Conservation (phyloP, 129 eudicot species). For the carrot (Daucus carota) region DH1_v3.0 NC_030388.2:18975001-18975500, state of each 20-base stretch:
- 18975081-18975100: not conserved
- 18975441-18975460: too few relatives aligned
- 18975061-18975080: slow-evolving; percentile 33
- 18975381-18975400: not conserved
- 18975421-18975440: not conserved
- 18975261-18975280: slow-evolving; percentile 73
- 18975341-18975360: not conserved
- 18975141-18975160: slow-evolving; percentile 77
- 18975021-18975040: slow-evolving; percentile 45
- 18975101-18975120: slow-evolving; percentile 30
- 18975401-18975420: not conserved
- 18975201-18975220: slow-evolving; percentile 81
- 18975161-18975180: slow-evolving; percentile 82
- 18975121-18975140: slow-evolving; percentile 85
- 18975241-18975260: slow-evolving; percentile 85
- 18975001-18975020: slow-evolving; percentile 59
- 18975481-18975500: not conserved
- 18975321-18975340: slow-evolving; percentile 43
- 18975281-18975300: slow-evolving; percentile 67
- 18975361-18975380: too few relatives aligned
- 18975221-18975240: slow-evolving; percentile 91
- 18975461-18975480: not conserved
- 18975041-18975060: slow-evolving; percentile 28
- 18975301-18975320: slow-evolving; percentile 85
- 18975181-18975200: slow-evolving; percentile 67